Evolutionary conservation across 805 yeast species (phyloP).

Genomic region (Starmerella kuoi): DNA sequence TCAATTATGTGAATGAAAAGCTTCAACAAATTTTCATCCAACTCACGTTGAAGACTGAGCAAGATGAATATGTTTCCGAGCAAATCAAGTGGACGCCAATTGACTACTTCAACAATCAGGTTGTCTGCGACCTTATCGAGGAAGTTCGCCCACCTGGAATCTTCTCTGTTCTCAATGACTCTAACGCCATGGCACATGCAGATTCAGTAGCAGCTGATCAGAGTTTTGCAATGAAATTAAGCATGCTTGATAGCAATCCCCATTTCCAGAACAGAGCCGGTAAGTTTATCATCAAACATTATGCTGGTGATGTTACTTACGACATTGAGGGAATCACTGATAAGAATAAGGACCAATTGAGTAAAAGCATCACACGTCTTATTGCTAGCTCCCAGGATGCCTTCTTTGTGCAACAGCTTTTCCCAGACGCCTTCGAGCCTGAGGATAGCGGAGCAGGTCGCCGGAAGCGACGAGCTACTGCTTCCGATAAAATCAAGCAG

Average conservation of each 20-base stretch:
- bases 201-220: constrained; percentile 95
- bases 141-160: constrained; percentile 90
- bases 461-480: constrained; percentile 83
- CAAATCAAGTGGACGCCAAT: constrained; percentile 96
- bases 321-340: constrained; percentile 86
- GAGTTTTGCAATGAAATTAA: constrained; percentile 82
- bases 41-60: constrained; percentile 89
- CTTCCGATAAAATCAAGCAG: constrained; percentile 83
- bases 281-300: constrained; percentile 84
- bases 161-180: constrained; percentile 91
- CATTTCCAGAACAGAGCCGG: constrained; percentile 82
- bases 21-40: constrained; percentile 94
- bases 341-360: constrained; percentile 88
- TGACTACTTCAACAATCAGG: constrained; percentile 87
- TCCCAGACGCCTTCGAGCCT: constrained; percentile 54
- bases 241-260: constrained; percentile 66
- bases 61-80: constrained; percentile 92
- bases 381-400: constrained; percentile 56
- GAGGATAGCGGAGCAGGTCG: constrained; percentile 35
- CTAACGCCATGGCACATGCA: constrained; percentile 97
- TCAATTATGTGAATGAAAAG: constrained; percentile 91
- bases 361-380: constrained; percentile 74
- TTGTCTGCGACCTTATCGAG: constrained; percentile 94
- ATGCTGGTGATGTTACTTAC: constrained; percentile 97
- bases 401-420: constrained; percentile 42